Conservation (phyloP, 2,329 filamentous ascomycete species). For the Cordyceps javanica region DNA sequence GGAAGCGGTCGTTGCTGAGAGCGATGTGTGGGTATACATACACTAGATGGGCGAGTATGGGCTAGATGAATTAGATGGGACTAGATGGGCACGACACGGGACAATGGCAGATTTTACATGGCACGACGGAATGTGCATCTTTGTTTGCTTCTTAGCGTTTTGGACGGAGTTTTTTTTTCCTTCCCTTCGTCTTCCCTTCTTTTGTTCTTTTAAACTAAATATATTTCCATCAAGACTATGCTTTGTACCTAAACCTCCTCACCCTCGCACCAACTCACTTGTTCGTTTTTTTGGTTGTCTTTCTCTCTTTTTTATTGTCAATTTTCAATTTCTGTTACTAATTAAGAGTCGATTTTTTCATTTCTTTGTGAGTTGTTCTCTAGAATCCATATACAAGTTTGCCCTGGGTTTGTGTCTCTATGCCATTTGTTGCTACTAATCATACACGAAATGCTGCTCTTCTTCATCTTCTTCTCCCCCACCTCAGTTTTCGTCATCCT, state of each 20-base stretch:
- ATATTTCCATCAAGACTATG: no score
- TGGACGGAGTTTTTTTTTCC: background rate
- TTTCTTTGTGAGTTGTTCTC: no score
- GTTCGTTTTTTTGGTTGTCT: no score
- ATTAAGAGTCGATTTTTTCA: no score
- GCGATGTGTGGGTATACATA: background rate
- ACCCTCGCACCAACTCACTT: no score
- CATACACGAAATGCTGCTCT: conserved; percentile 3
- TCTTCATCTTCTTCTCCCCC: background rate
- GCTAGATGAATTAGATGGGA: background rate
- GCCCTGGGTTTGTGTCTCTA: no score
- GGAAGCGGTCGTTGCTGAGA: background rate
- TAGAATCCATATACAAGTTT: no score
- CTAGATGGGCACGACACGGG: background rate
- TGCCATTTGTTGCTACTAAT: background rate
- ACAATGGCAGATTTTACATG: background rate
- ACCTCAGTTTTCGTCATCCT: background rate
- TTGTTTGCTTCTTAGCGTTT: background rate
- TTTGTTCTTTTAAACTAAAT: no score
- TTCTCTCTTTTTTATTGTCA: no score
- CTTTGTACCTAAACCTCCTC: no score
- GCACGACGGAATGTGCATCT: background rate
- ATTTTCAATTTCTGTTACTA: no score
- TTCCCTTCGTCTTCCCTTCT: no score
- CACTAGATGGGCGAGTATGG: background rate